Evolutionary conservation across 208 protist species (phyloP), one percentile per base, ranked within the genome.

Genomic region (Crithidia sp.): DNA sequence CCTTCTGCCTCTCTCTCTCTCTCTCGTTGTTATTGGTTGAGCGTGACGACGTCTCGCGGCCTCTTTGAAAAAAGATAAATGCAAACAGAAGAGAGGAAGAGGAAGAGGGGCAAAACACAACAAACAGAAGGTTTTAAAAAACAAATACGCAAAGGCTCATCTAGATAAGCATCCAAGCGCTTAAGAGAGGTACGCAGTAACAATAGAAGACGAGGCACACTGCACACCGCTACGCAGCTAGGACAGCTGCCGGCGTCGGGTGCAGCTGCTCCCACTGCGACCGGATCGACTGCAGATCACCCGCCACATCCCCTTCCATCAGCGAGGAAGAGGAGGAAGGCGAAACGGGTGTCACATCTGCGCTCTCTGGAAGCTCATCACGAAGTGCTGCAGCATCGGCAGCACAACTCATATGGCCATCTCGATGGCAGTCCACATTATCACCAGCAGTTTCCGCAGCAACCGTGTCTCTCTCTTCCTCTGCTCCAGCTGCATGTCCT

Each of bases 251-350:
- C 0, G 13, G 5, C 5, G 57, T 43, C 39, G 4, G 28, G 16
- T 55, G 61, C 7, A 54, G 8, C 61, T 43, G 61, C 28, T 55
- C n/a, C 61, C 61, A 66, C 61, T 66, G 61, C 44, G 2, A 66
- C 19, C 61, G 61, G 36, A 66, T 66, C 45, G 16, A 55, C 14
- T 52, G 10, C 7, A 66, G 45, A 45, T 66, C 61, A 41, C 61
- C 41, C 45, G 43, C 45, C 61, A 66, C 61, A 41, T 66, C 61
- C 4, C 61, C 61, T 8, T 66, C 61, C 45, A 66, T 8, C 43
- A 66, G 44, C 45, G 61, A 43, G 5, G 45, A 66, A 7, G 28
- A 28, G 28, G 28, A 28, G 1, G 28, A 28, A 28, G 28, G 28
- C 28, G 28, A 28, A 28, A 28, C 28, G 1, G 61, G 45, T 5